phyloP scores from a whole-genome alignment of 2,329 filamentous ascomycete genomes.

The Cordyceps farinosa region DNA sequence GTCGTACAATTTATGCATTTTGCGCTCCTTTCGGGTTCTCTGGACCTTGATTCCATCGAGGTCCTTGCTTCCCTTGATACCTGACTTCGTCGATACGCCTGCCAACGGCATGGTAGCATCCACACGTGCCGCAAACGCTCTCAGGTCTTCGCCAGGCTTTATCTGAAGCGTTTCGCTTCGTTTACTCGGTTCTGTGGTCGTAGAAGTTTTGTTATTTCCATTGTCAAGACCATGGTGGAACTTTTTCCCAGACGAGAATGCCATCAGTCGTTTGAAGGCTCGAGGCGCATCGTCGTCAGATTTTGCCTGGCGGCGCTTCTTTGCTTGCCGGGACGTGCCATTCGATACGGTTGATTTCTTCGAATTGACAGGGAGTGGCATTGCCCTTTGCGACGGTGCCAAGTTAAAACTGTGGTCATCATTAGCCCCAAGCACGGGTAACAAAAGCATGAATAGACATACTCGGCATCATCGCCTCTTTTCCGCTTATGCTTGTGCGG shows the following conservation, averaged over 20 bases:
- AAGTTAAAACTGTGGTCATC: conserved; percentile 44
- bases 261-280: conserved; percentile 83
- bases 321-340: conserved; percentile 36
- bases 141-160: conserved; percentile 75
- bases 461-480: conserved; percentile 55
- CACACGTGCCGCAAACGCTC: conserved; percentile 78
- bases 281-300: conserved; percentile 77
- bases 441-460: conserved; percentile 23
- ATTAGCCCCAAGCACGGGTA: neutral
- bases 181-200: conserved; percentile 24
- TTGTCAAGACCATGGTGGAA: conserved; percentile 66
- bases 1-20: conserved; percentile 75
- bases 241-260: conserved; percentile 60
- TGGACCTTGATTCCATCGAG: conserved; percentile 63
- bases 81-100: conserved; percentile 61
- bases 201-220: conserved; percentile 41
- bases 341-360: conserved; percentile 36
- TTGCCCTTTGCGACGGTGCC: conserved; percentile 46
- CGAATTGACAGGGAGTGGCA: conserved; percentile 46
- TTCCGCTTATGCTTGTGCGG: conserved; percentile 80
- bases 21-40: conserved; percentile 78
- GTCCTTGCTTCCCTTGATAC: conserved; percentile 56
- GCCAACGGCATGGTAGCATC: conserved; percentile 77
- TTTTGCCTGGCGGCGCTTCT: conserved; percentile 45
- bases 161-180: conserved; percentile 59